Percentiles rank a stretch among this genome's conserved stretches.
phyloP scores from a whole-genome alignment of 2,329 filamentous ascomycete genomes.

The Penicillium sp. region DNA sequence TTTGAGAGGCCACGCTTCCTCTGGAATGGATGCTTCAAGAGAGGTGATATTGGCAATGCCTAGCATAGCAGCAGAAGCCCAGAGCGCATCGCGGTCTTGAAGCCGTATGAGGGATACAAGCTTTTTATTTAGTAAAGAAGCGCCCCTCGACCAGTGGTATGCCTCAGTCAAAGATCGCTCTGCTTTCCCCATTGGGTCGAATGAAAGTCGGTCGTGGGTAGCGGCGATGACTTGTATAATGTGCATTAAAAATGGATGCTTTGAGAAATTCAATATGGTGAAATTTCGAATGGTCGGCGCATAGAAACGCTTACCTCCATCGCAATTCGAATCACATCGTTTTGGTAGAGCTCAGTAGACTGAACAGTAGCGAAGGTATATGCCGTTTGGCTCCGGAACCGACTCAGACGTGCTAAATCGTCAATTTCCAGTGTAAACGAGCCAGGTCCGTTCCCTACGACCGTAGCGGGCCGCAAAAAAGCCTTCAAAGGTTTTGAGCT shows the following conservation, averaged over 20 bases:
- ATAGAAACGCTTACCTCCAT: slow-evolving; percentile 12
- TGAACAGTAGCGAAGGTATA: slow-evolving; percentile 9
- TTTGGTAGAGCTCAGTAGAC: slow-evolving; percentile 9
- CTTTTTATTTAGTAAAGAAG: slow-evolving; percentile 15
- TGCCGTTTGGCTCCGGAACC: slow-evolving; percentile 13
- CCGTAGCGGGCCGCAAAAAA: background rate
- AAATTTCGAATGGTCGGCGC: background rate
- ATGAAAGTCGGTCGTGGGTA: slow-evolving; percentile 57
- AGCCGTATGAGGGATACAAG: slow-evolving; percentile 13
- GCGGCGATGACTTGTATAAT: slow-evolving; percentile 57
- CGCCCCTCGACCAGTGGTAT: slow-evolving; percentile 15
- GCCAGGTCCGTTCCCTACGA: slow-evolving; percentile 11
- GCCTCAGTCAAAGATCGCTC: slow-evolving; percentile 11
- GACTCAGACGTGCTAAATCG: slow-evolving; percentile 7
- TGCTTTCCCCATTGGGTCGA: slow-evolving; percentile 6
- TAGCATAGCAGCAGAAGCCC: slow-evolving; percentile 22
- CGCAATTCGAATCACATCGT: slow-evolving; percentile 11
- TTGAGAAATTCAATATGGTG: slow-evolving; percentile 21
- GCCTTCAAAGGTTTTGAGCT: background rate
- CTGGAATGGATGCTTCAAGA: slow-evolving; percentile 30
- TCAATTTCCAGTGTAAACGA: slow-evolving; percentile 16
- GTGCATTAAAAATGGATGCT: slow-evolving; percentile 59
- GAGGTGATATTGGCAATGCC: slow-evolving; percentile 17
- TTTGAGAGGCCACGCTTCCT: slow-evolving; percentile 61
- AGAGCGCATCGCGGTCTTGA: slow-evolving; percentile 22